Conservation (phyloP, 345 rosid species). For the Triadica sebifera region DNA sequence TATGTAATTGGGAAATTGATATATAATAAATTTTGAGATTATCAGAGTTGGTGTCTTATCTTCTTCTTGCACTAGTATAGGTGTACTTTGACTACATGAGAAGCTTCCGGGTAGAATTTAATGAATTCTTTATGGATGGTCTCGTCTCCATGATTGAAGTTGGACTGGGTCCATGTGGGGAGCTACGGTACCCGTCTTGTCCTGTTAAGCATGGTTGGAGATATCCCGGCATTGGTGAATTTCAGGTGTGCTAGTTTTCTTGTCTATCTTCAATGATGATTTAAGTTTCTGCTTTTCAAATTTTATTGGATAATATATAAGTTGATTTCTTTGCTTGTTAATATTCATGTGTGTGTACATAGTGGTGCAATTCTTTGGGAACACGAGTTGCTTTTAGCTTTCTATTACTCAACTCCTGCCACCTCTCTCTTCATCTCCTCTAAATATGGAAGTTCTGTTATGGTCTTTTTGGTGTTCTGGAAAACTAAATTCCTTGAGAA, state of each 20-base stretch:
- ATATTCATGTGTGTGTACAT: neutral
- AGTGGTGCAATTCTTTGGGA: conserved; percentile 1
- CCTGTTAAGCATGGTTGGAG: conserved; percentile 99
- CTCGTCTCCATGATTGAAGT: conserved; percentile 75
- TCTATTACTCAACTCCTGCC: neutral
- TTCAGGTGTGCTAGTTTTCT: conserved; percentile 54
- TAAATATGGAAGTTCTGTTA: neutral
- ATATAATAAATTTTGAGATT: neutral
- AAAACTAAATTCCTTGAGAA: neutral
- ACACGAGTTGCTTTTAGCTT: neutral
- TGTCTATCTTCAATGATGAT: conserved; percentile 10
- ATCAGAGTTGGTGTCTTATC: conserved; percentile 8
- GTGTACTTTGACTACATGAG: conserved; percentile 98
- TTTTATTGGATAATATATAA: neutral
- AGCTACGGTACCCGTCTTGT: conserved; percentile 86
- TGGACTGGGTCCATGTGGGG: conserved; percentile 98
- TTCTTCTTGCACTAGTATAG: conserved; percentile 37
- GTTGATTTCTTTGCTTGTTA: neutral
- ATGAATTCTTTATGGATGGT: conserved; percentile 64
- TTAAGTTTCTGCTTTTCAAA: neutral
- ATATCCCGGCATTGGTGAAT: conserved; percentile 96
- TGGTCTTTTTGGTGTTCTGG: neutral
- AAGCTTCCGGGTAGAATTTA: conserved; percentile 88
- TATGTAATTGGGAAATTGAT: conserved; percentile 4
- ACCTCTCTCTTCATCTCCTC: conserved; percentile 2